Conservation (phyloP, 164 flowering plant species). For the Cinnamomum chago region DNA sequence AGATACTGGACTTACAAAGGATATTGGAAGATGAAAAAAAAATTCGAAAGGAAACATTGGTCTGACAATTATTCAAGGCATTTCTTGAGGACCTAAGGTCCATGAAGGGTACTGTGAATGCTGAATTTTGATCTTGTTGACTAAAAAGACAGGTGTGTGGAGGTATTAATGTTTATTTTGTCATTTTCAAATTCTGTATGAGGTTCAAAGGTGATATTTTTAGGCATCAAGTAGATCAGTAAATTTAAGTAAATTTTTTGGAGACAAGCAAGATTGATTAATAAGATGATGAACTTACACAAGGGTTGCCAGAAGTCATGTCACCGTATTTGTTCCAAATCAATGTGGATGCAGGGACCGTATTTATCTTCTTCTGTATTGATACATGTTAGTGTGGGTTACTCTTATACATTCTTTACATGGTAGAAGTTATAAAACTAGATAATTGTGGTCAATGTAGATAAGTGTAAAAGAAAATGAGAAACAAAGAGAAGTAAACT, state of each 20-base stretch:
- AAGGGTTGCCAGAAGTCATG: neutral
- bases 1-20: neutral
- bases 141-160: neutral
- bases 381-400: neutral
- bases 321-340: neutral
- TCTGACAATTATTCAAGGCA: neutral
- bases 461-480: neutral
- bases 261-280: neutral
- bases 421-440: too few species aligned
- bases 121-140: neutral
- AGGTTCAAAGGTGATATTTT: neutral
- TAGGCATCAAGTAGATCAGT: neutral
- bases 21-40: neutral
- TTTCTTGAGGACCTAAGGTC: neutral
- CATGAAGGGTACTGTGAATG: neutral
- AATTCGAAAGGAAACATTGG: neutral
- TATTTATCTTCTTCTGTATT: neutral
- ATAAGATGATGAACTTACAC: neutral
- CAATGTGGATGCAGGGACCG: neutral
- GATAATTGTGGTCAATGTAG: neutral
- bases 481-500: too few species aligned
- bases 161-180: neutral
- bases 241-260: neutral
- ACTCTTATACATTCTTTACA: neutral
- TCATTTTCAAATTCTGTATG: neutral